Base-by-base conservation (phyloP, 73 alveolate genomes). In the Paramecium sexaurelia region DNA sequence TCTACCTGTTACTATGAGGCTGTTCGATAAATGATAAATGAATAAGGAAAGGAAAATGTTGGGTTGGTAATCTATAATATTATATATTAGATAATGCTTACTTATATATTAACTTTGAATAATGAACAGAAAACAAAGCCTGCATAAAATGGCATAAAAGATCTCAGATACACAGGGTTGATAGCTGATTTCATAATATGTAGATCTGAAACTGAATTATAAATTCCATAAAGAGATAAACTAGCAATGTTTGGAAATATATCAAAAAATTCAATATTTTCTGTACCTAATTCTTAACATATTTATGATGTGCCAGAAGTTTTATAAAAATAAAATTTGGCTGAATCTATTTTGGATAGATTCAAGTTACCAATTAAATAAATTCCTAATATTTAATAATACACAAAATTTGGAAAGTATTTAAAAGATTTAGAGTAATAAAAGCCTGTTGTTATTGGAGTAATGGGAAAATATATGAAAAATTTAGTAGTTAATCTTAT, bases 41-140 rank as follows among this genome's bases (percentile, higher is more conserved):
- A 92, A 8, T 88, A 61, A 6, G 97, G 95, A 0, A 29, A 20
- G 20, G 94, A 93, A 1, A 85, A 95, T 43, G 92, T 92, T 85
- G 67, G 94, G 40, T 40, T 95, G 92, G 87, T 94, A 39, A 61
- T 26, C 19, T 3, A 3, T 61, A 3, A 6, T 24, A 15, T 3
- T 61, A 51, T 17, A 51, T 61, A 6, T 2, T 29, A 61, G 83
- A 61, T 61, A 3, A 69, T 75, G 67, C 93, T 94, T 15, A 75
- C 93, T 26, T 94, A 78, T 55, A 95, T 84, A 24, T 92, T 87
- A 39, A 43, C 75, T 66, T 32, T 87, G 19, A 91, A 51, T n/a
- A 95, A 93, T 17, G 98, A 95, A 73, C 92, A 55, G 19, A 95
- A 95, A 75, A 89, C 98, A 9, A 95, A 95, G 57, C 98, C 96